phyloP scores from a whole-genome alignment of 2,329 filamentous ascomycete species.

The Claviceps maximensis region DNA sequence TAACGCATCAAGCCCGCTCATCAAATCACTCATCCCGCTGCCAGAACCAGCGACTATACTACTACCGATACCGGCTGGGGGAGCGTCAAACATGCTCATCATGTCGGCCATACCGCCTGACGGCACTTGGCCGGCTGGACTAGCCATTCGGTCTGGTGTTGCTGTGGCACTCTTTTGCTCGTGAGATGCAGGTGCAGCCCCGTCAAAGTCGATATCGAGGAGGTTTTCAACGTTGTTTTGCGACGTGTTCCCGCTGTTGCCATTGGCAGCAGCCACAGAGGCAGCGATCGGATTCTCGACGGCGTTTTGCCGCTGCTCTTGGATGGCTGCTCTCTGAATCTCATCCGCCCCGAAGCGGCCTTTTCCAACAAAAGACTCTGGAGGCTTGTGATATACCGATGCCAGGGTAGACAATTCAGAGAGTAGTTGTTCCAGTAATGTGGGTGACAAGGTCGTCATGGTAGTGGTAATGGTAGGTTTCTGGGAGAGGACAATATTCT shows the following conservation, averaged over 20 bases:
- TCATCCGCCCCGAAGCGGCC: slow-evolving; percentile 88
- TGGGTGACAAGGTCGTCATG: slow-evolving; percentile 74
- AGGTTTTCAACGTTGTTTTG: slow-evolving; percentile 87
- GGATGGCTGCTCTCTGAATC: slow-evolving; percentile 88
- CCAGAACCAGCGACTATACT: slow-evolving; percentile 18
- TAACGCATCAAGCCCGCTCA: slow-evolving; percentile 78
- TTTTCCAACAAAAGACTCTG: slow-evolving; percentile 94
- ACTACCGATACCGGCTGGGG: slow-evolving; percentile 34
- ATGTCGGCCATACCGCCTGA: slow-evolving; percentile 46
- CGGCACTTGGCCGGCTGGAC: slow-evolving; percentile 35
- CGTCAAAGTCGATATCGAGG: slow-evolving; percentile 92
- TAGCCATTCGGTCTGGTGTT: slow-evolving; percentile 56
- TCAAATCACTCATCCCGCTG: slow-evolving; percentile 69
- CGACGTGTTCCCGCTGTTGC: slow-evolving; percentile 35
- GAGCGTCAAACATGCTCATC: slow-evolving; percentile 58
- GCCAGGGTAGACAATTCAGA: slow-evolving; percentile 85
- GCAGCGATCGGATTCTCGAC: slow-evolving; percentile 91
- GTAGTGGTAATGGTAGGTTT: slow-evolving; percentile 92
- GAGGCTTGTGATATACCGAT: slow-evolving; percentile 96
- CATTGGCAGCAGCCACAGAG: slow-evolving; percentile 57
- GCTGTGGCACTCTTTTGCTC: slow-evolving; percentile 42
- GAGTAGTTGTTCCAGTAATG: slow-evolving; percentile 80
- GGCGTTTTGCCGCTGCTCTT: slow-evolving; percentile 86
- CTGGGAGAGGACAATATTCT: slow-evolving; percentile 79
- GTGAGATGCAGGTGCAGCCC: slow-evolving; percentile 77